Evolutionary conservation across 192 early-diverging fungal species (phyloP).

Genomic region (Podila clonocystis): DNA sequence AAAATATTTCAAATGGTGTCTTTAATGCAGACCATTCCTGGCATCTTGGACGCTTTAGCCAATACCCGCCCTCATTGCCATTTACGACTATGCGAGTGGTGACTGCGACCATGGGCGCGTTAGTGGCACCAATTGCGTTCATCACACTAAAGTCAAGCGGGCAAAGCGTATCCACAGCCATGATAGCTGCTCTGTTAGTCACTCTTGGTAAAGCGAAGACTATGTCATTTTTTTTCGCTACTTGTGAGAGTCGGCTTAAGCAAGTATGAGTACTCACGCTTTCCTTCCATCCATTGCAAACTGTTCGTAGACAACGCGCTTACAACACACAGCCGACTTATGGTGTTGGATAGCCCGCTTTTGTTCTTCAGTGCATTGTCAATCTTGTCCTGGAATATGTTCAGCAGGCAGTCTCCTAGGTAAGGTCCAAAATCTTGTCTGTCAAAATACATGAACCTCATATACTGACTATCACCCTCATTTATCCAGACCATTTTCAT

Average conservation of each 20-base stretch:
- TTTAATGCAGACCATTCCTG: background rate
- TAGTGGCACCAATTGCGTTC: background rate
- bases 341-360: background rate
- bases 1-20: background rate
- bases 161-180: background rate
- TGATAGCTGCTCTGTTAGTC: background rate
- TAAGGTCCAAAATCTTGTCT: too few species aligned
- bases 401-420: background rate
- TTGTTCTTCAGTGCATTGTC: background rate
- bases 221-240: background rate
- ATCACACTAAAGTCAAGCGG: background rate
- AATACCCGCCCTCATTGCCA: background rate
- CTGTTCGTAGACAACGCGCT: conserved; percentile 3
- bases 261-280: background rate
- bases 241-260: background rate
- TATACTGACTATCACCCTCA: too few species aligned
- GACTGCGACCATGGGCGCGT: background rate
- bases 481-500: conserved; percentile 1
- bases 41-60: background rate
- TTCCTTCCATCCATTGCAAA: background rate
- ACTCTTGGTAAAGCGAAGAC: background rate
- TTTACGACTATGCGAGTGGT: background rate
- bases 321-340: background rate
- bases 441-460: too few species aligned
- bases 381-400: background rate